Base-by-base conservation (phyloP, 257 asterid genomes). In the Perilla frutescens region DNA sequence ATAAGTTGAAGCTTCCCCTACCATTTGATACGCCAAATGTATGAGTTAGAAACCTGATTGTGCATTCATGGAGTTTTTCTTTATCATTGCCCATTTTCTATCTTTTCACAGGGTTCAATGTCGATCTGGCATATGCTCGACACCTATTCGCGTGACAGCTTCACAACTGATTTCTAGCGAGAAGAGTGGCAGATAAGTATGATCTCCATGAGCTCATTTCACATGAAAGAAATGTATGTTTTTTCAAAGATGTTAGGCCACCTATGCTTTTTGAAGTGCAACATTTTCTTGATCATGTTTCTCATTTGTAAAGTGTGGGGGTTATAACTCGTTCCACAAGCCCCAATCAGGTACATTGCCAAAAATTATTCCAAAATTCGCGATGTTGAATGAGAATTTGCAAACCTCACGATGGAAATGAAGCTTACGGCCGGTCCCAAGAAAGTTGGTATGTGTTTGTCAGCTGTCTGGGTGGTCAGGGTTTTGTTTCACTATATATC, bases 371-470 rank as follows among this genome's bases (percentile, higher is more conserved):
- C 97, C 69, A 91, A 88, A 89, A 93, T 93, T 82, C 97, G 96
- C 65, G 98, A 94, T 87, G 98, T 94, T 73, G 99, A 94, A 74
- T 85, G 96, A 40, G 99, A 94, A 88, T 76, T 91, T 67, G 76
- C 85, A 13, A 89, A 86, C 77, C 96, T 92, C 75, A 65, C 83
- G 10, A 89, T 95, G 96, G 97, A 90, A 87, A 87, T 92, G 96
- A 95, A 92, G 87, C 98, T 95, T 66, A 90, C 98, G 39, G 86
- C 98, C 59, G 99, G 96, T 57, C 98, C 99, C 62, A 92, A 92
- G 85, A 95, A 92, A 85, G 98, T 96, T 68, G 87, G 87, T 80
- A 74, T 81, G 13, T 74, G 11, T 75, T 58, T 75, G 39, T 5
- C 55, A 20, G 70, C 75, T n/a, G n/a, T n/a, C n/a, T n/a, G n/a